Evolutionary conservation across 2,329 filamentous ascomycete genomes (phyloP).

Genomic region (Diaporthe aspalathi): DNA sequence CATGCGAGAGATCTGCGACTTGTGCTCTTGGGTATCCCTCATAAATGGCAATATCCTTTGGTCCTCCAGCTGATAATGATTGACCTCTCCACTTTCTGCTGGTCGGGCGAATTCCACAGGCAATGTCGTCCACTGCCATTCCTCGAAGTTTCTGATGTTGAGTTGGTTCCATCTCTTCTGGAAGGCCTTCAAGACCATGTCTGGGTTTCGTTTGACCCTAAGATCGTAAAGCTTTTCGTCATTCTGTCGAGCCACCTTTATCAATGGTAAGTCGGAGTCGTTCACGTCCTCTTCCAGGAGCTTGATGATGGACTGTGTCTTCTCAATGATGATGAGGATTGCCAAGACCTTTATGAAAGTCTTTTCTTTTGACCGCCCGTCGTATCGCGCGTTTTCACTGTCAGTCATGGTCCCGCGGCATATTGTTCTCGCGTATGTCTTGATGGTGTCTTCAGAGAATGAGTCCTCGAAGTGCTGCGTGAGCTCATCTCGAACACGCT

Average conservation of each 20-base stretch:
- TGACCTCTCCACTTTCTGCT: slow-evolving; percentile 20
- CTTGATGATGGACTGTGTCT: background rate
- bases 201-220: background rate
- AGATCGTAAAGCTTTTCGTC: background rate
- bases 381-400: too few species aligned
- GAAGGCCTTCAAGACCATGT: slow-evolving; percentile 13
- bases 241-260: background rate
- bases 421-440: background rate
- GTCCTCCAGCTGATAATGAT: slow-evolving; percentile 10
- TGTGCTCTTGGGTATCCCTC: background rate
- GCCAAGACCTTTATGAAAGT: background rate
- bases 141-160: slow-evolving; percentile 35
- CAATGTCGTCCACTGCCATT: slow-evolving; percentile 39
- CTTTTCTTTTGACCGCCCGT: background rate
- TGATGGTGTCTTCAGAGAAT: background rate
- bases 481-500: background rate
- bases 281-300: slow-evolving; percentile 2
- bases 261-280: background rate
- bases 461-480: background rate
- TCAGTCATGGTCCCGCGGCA: background rate
- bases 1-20: background rate
- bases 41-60: slow-evolving; percentile 28
- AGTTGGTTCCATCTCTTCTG: slow-evolving; percentile 12
- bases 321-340: slow-evolving; percentile 3
- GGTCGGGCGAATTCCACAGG: slow-evolving; percentile 29